phyloP scores from a whole-genome alignment of 2,329 filamentous ascomycete species.

The Colletotrichum ledebouriae region DNA sequence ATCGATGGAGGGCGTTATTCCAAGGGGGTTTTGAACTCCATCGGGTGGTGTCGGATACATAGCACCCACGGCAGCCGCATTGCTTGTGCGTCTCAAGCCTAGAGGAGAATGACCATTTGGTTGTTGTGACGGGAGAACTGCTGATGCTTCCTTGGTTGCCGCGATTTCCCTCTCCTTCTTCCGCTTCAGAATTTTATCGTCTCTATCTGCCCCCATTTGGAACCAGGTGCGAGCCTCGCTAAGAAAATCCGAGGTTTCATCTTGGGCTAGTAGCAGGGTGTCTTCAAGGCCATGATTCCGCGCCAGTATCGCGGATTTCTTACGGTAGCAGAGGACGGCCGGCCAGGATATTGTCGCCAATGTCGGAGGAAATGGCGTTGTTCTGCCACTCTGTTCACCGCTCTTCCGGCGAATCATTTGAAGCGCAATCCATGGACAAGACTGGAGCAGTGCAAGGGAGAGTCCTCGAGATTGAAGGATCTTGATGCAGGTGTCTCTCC shows the following conservation, averaged over 20 bases:
- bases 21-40: slow-evolving; percentile 67
- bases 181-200: slow-evolving; percentile 61
- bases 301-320: slow-evolving; percentile 58
- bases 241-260: slow-evolving; percentile 64
- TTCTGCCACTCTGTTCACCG: slow-evolving; percentile 58
- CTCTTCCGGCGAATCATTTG: slow-evolving; percentile 61
- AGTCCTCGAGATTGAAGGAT: slow-evolving; percentile 66
- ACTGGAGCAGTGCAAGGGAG: slow-evolving; percentile 57
- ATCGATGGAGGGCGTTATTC: slow-evolving; percentile 69
- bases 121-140: slow-evolving; percentile 57
- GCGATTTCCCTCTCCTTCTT: slow-evolving; percentile 63
- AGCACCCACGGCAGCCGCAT: slow-evolving; percentile 60
- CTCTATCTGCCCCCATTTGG: slow-evolving; percentile 58
- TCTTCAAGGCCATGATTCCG: slow-evolving; percentile 57
- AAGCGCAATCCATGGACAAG: slow-evolving; percentile 65
- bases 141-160: slow-evolving; percentile 58
- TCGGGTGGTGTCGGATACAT: slow-evolving; percentile 83
- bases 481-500: slow-evolving; percentile 65
- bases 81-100: slow-evolving; percentile 63
- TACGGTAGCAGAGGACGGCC: slow-evolving; percentile 65
- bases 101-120: slow-evolving; percentile 67
- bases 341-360: slow-evolving; percentile 66
- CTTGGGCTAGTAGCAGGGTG: slow-evolving; percentile 52
- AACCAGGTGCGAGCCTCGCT: slow-evolving; percentile 65
- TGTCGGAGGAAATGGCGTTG: slow-evolving; percentile 51